Percentiles rank a stretch among this genome's conserved stretches.
These are phyloP conservation scores for Smallanthus sonchifolius DNA, from an alignment of 129 eudicot species.

Conservation along the genomic window DNA sequence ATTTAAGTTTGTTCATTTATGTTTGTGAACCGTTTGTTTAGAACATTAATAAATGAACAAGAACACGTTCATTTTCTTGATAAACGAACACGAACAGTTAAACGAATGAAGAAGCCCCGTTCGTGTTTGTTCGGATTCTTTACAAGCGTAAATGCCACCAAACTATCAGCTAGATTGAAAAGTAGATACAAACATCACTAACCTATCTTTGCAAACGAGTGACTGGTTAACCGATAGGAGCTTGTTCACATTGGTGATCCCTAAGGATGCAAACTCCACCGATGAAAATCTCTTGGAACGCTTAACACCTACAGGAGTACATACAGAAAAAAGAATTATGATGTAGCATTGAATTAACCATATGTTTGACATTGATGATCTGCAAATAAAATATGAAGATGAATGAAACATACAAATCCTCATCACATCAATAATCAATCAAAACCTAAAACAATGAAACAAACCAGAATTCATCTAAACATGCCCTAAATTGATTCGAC, in stretches of 20 bases:
- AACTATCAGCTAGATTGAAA: constrained; percentile 7
- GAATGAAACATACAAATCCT: neutral
- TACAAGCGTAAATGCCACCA: neutral
- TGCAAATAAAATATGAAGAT: neutral
- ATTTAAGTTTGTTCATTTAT: too few relatives aligned
- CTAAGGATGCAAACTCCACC: neutral
- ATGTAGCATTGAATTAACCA: neutral
- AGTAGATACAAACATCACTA: constrained; percentile 8
- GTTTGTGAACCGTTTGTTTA: too few relatives aligned
- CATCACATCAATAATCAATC: neutral
- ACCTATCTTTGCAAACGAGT: constrained; percentile 19
- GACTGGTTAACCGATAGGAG: constrained; percentile 10
- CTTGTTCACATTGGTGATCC: constrained; percentile 16
- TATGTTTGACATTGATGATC: neutral
- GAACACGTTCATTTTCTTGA: too few relatives aligned
- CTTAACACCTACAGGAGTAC: neutral
- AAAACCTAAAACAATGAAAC: neutral
- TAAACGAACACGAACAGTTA: too few relatives aligned
- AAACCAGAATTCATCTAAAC: constrained; percentile 7
- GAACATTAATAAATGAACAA: too few relatives aligned
- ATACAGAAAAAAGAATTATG: neutral
- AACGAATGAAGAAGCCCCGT: too few relatives aligned
- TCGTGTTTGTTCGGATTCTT: too few relatives aligned
- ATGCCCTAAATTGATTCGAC: neutral
- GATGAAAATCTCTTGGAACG: neutral